phyloP scores from a whole-genome alignment of 192 early-diverging fungal species.

The Funneliformis mosseae region DNA sequence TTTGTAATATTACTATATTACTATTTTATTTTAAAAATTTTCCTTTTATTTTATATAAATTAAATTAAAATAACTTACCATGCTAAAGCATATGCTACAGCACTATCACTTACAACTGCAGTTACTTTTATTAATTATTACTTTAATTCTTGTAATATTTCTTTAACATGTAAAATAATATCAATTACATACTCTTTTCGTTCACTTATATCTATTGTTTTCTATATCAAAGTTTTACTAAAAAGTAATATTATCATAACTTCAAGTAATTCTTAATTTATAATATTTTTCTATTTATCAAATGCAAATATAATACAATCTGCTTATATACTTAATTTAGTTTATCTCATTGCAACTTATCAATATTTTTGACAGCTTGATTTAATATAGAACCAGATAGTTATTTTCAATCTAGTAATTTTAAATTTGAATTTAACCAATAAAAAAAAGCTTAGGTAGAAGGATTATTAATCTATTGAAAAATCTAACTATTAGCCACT shows the following conservation, averaged over 20 bases:
- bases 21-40: too few relatives aligned
- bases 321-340: background rate
- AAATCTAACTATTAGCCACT: slow-evolving; percentile 2
- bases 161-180: slow-evolving; percentile 5
- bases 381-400: background rate
- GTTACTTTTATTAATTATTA: too few relatives aligned
- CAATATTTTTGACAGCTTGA: background rate
- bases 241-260: background rate
- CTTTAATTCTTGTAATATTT: background rate
- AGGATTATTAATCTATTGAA: background rate
- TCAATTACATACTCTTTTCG: background rate
- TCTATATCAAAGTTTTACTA: background rate
- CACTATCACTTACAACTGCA: too few relatives aligned
- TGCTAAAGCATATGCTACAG: too few relatives aligned
- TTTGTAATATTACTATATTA: too few relatives aligned
- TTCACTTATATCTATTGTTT: background rate
- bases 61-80: too few relatives aligned
- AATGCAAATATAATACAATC: slow-evolving; percentile 2
- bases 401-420: background rate
- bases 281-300: slow-evolving; percentile 16
- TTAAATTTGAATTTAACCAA: slow-evolving; percentile 9
- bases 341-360: background rate
- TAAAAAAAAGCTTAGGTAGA: background rate
- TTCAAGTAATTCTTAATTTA: slow-evolving; percentile 18
- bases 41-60: too few relatives aligned